Evolutionary conservation across 2,329 filamentous ascomycete genomes (phyloP), one percentile per base, ranked within the genome.

Genomic region (Colletotrichum tropicicola): DNA sequence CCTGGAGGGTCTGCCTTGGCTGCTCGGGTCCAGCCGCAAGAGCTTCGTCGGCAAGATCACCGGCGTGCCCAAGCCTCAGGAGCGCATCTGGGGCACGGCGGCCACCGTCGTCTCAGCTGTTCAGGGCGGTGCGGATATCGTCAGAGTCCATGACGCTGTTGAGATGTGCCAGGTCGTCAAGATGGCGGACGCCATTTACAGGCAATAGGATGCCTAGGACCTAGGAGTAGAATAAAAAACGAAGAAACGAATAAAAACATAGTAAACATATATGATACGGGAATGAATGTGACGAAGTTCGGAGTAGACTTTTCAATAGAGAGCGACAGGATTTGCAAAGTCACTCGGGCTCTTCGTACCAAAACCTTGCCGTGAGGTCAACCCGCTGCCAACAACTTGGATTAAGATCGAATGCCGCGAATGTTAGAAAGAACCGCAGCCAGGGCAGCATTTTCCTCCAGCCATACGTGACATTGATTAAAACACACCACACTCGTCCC

Each of bases 101-200:
- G 93, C 92, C 10, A 92, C 94, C 0, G 92, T 98, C 8, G 91
- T 92, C 3, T 93, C 94, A 6, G 93, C 94, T 47, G 86, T 99
- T 28, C 88, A 91, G 66, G 93, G 93, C 6, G 96, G 96, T 3
- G 94, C 94, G 23, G 94, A 98, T 81, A 89, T 99, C 63, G 90
- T 98, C 47, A 85, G 96, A 54, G 94, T 99, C 43, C 96, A 99
- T 79, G 95, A 98, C 80, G 92, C 94, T 13, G 79, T 83, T 59
- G 92, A 96, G 81, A 98, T 98, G 95, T 83, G 80, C 41, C 86
- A 93, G 78, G 94, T 97, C 30, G 89, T 89, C 2, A 91, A 87
- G 74, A 95, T 98, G 90, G 89, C 93, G 8, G 95, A 98, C 85
- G 94, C 94, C n/a, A 94, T 98, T 58, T 97, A 92, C 87, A 85